Evolutionary conservation across 2,329 filamentous ascomycete species (phyloP).

Genomic region (Pseudocercospora eumusae): DNA sequence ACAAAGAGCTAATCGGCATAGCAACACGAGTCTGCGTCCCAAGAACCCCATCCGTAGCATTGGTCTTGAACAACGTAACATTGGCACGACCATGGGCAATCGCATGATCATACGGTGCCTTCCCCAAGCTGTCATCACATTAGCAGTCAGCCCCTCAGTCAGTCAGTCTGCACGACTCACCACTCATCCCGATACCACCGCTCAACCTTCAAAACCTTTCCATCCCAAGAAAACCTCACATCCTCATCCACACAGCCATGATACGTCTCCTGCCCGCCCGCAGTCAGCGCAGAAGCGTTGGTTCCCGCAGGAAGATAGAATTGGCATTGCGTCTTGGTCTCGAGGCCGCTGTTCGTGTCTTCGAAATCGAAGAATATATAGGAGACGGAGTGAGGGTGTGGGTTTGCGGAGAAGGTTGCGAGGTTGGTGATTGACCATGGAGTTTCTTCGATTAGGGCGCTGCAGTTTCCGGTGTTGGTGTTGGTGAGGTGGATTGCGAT

Average conservation of each 20-base stretch:
- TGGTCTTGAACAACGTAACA: conserved; percentile 21
- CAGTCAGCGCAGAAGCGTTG: conserved; percentile 12
- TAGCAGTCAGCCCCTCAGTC: conserved; percentile 2
- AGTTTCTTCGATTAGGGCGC: conserved; percentile 24
- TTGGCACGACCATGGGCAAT: conserved; percentile 27
- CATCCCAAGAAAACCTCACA: conserved; percentile 31
- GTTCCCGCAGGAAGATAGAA: conserved; percentile 14
- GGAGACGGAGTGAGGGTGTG: conserved; percentile 10
- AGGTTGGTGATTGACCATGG: conserved; percentile 32
- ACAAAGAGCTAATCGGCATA: conserved; percentile 27
- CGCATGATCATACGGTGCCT: conserved; percentile 28
- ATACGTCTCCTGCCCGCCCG: conserved; percentile 18
- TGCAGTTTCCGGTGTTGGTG: conserved; percentile 15
- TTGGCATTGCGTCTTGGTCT: conserved; percentile 31
- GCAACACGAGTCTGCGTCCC: conserved; percentile 21
- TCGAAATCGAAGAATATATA: conserved; percentile 33
- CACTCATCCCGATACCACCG: conserved; percentile 29
- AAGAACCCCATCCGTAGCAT: conserved; percentile 20
- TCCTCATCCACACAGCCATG: conserved; percentile 28
- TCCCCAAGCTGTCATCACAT: conserved; percentile 22
- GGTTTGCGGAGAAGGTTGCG: conserved; percentile 24
- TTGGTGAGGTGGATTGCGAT: conserved; percentile 22
- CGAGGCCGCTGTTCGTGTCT: conserved; percentile 34
- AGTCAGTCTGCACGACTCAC: conserved; percentile 22
- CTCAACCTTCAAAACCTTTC: conserved; percentile 23